Percentiles rank a stretch among this genome's conserved stretches.
Conservation (phyloP, 176 grass and related monocot genomes). For the Ensete ventricosum region DNA sequence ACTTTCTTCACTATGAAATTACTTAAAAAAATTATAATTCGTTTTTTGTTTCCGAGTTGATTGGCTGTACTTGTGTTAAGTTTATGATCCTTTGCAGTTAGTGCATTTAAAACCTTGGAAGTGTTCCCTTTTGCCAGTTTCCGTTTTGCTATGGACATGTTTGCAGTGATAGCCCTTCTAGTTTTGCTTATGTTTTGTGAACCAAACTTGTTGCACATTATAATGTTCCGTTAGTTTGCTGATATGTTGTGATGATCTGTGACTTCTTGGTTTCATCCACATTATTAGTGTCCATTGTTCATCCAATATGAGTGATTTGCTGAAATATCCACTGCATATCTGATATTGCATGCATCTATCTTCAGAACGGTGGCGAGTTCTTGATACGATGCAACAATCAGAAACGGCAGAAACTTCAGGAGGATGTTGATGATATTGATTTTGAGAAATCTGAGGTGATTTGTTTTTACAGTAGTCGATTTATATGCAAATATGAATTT, state of each 20-base stretch:
- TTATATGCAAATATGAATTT: background rate
- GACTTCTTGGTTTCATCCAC: background rate
- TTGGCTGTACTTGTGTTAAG: background rate
- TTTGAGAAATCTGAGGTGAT: slow-evolving; percentile 59
- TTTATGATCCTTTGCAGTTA: background rate
- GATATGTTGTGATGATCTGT: background rate
- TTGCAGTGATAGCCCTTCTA: background rate
- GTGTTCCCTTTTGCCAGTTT: background rate
- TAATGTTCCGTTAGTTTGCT: background rate
- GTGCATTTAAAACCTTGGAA: background rate
- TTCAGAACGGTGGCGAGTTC: slow-evolving; percentile 66
- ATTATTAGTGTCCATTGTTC: background rate
- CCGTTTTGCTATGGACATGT: background rate
- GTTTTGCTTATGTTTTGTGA: background rate
- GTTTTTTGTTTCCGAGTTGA: background rate
- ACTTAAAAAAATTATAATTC: background rate
- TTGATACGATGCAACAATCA: slow-evolving; percentile 88
- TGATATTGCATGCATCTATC: slow-evolving; percentile 23
- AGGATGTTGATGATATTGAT: slow-evolving; percentile 31
- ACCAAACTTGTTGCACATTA: background rate
- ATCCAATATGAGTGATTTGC: background rate
- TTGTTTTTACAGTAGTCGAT: background rate
- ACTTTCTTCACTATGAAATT: background rate
- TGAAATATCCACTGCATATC: background rate
- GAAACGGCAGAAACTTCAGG: slow-evolving; percentile 59